Evolutionary conservation across 2,329 filamentous ascomycete species (phyloP).

Genomic region (Rutstroemia sp.): DNA sequence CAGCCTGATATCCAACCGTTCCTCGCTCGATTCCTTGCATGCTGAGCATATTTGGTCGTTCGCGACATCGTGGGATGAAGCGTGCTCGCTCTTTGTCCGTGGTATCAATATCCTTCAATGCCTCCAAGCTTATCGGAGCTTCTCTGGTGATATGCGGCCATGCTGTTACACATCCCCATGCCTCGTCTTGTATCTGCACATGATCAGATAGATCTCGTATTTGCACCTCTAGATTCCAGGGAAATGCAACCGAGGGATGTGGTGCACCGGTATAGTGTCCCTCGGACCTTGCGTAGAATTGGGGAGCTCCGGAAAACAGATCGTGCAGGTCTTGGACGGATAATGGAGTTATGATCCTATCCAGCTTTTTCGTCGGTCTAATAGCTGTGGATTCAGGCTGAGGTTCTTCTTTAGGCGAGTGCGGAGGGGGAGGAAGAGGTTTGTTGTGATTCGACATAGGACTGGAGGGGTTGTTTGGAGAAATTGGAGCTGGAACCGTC

Average conservation of each 20-base stretch:
- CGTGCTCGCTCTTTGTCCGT: constrained; percentile 17
- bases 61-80: constrained; percentile 27
- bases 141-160: constrained; percentile 53
- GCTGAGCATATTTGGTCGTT: constrained; percentile 60
- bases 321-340: constrained; percentile 55
- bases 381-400: constrained; percentile 33
- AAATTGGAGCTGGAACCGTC: constrained; percentile 5
- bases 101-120: constrained; percentile 11
- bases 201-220: constrained; percentile 60
- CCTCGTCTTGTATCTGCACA: constrained; percentile 53
- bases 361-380: constrained; percentile 29
- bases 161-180: constrained; percentile 56
- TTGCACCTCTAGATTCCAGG: constrained; percentile 55
- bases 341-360: constrained; percentile 53
- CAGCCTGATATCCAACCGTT: constrained; percentile 61
- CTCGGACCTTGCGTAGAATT: constrained; percentile 57
- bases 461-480: constrained; percentile 9
- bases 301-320: constrained; percentile 69
- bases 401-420: constrained; percentile 30
- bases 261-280: constrained; percentile 52
- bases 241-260: constrained; percentile 57
- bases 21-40: constrained; percentile 66
- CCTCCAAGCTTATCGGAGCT: constrained; percentile 36
- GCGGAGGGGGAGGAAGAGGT: constrained; percentile 47
- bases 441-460: constrained; percentile 42